These are phyloP conservation scores for Penicillium expansum DNA, from an alignment of 2,329 filamentous ascomycete species.

Conservation along the genomic window DNA sequence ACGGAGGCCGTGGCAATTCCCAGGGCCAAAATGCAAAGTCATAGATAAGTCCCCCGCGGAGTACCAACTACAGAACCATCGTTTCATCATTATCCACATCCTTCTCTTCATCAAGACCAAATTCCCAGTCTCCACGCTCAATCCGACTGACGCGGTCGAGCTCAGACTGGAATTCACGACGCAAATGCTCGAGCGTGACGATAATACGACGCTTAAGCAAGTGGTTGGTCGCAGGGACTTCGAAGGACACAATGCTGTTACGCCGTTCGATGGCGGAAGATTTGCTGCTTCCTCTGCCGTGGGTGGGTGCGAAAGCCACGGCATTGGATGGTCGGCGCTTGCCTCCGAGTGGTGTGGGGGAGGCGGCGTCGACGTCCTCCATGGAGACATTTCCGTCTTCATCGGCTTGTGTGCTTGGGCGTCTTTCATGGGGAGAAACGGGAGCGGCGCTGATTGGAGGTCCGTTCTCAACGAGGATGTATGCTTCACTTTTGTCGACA, in stretches of 20 bases:
- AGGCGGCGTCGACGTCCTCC: constrained; percentile 34
- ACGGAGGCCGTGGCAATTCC: neutral
- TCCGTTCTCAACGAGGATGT: constrained; percentile 58
- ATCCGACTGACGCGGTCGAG: constrained; percentile 85
- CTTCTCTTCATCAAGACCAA: constrained; percentile 47
- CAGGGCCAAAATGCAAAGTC: constrained; percentile 4
- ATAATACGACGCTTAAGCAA: constrained; percentile 64
- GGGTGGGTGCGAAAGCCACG: constrained; percentile 20
- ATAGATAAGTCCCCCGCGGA: neutral
- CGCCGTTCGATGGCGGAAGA: constrained; percentile 13
- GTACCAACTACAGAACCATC: constrained; percentile 32
- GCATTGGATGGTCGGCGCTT: constrained; percentile 22
- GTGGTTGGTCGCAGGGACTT: constrained; percentile 6
- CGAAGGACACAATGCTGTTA: constrained; percentile 4
- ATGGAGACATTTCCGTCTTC: constrained; percentile 40
- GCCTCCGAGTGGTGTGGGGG: constrained; percentile 17
- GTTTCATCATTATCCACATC: constrained; percentile 36
- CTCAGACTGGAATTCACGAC: constrained; percentile 85
- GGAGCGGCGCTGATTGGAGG: constrained; percentile 9
- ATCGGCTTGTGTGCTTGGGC: constrained; percentile 42
- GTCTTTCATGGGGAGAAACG: constrained; percentile 44
- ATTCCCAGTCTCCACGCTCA: constrained; percentile 84
- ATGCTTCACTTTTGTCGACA: constrained; percentile 76
- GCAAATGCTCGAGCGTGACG: constrained; percentile 79
- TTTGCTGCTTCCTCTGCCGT: constrained; percentile 24